These are phyloP conservation scores for Catharanthus roseus DNA, from an alignment of 257 asterid genomes.

Conservation along the genomic window DNA sequence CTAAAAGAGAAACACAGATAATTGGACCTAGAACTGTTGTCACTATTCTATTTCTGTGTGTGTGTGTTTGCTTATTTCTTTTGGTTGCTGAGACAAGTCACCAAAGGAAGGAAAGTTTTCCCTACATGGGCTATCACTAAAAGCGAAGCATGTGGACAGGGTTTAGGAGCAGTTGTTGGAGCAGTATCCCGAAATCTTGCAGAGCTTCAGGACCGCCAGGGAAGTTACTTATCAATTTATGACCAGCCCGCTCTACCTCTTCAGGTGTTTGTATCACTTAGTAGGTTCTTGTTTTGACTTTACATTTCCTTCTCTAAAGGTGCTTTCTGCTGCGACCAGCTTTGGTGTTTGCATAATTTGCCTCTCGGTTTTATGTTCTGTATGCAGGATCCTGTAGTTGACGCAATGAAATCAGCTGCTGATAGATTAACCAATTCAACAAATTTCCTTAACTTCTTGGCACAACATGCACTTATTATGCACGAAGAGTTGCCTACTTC, in stretches of 20 bases:
- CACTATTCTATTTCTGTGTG: background rate
- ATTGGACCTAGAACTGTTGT: background rate
- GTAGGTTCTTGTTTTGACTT: conserved; percentile 1
- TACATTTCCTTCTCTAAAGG: background rate
- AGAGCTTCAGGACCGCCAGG: conserved; percentile 92
- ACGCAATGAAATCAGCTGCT: conserved; percentile 68
- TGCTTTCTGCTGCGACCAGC: background rate
- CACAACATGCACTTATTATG: conserved; percentile 98
- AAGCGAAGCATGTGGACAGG: conserved; percentile 43
- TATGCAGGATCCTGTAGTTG: conserved; percentile 86
- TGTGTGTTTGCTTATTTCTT: background rate
- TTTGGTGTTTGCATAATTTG: conserved; percentile 15
- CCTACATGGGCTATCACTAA: conserved; percentile 7
- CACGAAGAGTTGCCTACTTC: conserved; percentile 78
- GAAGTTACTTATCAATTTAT: conserved; percentile 94
- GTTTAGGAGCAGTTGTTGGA: conserved; percentile 97
- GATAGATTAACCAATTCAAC: conserved; percentile 87
- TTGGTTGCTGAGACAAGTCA: background rate
- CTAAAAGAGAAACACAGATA: background rate
- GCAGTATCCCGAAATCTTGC: conserved; percentile 96
- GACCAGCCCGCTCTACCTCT: conserved; percentile 82
- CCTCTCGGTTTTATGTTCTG: conserved; percentile 17
- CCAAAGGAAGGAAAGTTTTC: background rate
- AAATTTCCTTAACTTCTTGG: conserved; percentile 79
- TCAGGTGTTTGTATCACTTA: conserved; percentile 38